These are phyloP conservation scores for Ajuga reptans DNA, from an alignment of 305 asterid species.

Conservation along the genomic window DNA sequence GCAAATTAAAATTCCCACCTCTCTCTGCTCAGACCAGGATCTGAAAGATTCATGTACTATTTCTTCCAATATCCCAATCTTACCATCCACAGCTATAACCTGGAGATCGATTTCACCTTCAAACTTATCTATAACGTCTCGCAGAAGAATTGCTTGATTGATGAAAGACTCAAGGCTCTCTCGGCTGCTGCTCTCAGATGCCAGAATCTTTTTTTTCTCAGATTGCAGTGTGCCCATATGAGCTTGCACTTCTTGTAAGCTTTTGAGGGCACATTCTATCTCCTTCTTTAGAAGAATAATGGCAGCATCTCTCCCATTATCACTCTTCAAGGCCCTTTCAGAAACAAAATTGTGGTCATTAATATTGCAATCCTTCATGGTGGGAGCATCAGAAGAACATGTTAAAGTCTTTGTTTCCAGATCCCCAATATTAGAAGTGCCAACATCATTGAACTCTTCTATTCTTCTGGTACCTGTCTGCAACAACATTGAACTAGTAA, in stretches of 20 bases:
- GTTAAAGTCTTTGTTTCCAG: constrained; percentile 20
- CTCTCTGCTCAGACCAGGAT: constrained; percentile 55
- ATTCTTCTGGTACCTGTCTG: constrained; percentile 57
- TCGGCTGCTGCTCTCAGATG: constrained; percentile 46
- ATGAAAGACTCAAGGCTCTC: constrained; percentile 41
- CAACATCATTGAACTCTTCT: constrained; percentile 30
- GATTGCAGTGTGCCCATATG: constrained; percentile 50
- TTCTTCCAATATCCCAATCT: constrained; percentile 47
- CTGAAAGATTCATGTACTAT: constrained; percentile 40
- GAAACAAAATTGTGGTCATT: constrained; percentile 19
- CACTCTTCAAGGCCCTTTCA: constrained; percentile 30
- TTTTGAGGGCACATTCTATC: constrained; percentile 57
- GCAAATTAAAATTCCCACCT: constrained; percentile 41
- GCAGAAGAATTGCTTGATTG: constrained; percentile 43
- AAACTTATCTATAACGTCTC: constrained; percentile 46
- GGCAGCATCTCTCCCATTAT: constrained; percentile 42
- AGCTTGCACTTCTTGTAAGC: constrained; percentile 59
- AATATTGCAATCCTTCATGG: constrained; percentile 12
- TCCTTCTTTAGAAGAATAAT: constrained; percentile 62
- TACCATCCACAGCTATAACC: constrained; percentile 42
- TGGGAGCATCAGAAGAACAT: constrained; percentile 2
- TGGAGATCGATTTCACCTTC: constrained; percentile 46
- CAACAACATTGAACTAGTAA: constrained; percentile 39
- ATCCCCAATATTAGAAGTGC: constrained; percentile 19
- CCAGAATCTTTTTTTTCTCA: constrained; percentile 56